Evolutionary conservation across 140 eudicot species (phyloP).

Genomic region (Eryngium alpinum): DNA sequence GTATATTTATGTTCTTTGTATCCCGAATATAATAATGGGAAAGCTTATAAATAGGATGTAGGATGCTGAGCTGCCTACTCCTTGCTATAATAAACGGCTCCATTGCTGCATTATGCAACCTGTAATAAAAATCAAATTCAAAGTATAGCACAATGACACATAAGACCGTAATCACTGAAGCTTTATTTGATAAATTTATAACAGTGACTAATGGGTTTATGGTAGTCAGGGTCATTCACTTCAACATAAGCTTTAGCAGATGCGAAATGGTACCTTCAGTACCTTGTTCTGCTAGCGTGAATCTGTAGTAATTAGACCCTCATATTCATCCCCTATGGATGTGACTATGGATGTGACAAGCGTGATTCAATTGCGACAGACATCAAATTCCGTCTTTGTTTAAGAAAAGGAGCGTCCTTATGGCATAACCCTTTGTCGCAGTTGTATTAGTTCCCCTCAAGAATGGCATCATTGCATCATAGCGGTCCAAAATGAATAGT

Average conservation of each 20-base stretch:
- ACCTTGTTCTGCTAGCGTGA: conserved; percentile 30
- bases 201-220: conserved; percentile 44
- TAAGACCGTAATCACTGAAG: neutral
- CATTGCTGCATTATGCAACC: conserved; percentile 56
- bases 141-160: neutral
- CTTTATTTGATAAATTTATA: conserved; percentile 2
- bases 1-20: conserved; percentile 67
- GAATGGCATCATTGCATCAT: conserved; percentile 42
- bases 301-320: conserved; percentile 15
- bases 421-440: conserved; percentile 36
- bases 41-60: conserved; percentile 79
- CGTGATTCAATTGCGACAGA: conserved; percentile 49
- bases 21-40: conserved; percentile 62
- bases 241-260: conserved; percentile 47
- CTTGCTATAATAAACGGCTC: conserved; percentile 81
- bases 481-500: conserved; percentile 39
- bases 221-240: conserved; percentile 43
- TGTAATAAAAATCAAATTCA: neutral
- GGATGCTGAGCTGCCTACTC: conserved; percentile 62
- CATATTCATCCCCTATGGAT: conserved; percentile 32
- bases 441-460: conserved; percentile 30
- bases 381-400: conserved; percentile 32
- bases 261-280: conserved; percentile 39
- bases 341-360: conserved; percentile 31
- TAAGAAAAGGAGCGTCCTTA: conserved; percentile 42